A percentile compares a stretch with the other conserved stretches of the same genome.
phyloP scores from a whole-genome alignment of 495 filamentous ascomycete species.

The Neurospora hispaniola region DNA sequence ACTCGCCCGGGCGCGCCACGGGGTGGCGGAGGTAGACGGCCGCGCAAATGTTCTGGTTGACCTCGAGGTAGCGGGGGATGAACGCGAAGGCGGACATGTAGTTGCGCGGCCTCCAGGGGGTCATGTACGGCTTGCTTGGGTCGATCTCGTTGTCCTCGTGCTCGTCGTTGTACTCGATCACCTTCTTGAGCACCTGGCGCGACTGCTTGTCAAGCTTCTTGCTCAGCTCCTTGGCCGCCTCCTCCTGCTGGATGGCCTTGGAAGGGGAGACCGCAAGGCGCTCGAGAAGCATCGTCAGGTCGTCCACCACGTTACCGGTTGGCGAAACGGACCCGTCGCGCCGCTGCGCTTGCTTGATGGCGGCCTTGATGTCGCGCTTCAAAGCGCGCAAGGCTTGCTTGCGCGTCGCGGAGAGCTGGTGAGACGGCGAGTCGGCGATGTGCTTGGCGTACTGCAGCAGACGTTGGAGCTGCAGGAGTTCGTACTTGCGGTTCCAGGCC shows the following conservation, averaged over 20 bases:
- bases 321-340: conserved; percentile 5
- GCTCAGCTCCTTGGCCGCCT: neutral
- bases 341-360: conserved; percentile 14
- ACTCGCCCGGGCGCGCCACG: conserved; percentile 75
- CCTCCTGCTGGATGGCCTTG: conserved; percentile 1
- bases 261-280: conserved; percentile 6
- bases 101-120: conserved; percentile 79
- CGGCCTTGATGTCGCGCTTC: conserved; percentile 17
- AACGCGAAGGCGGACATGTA: conserved; percentile 91
- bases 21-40: conserved; percentile 94
- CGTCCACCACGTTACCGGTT: conserved; percentile 11
- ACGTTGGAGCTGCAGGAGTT: conserved; percentile 2
- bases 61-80: conserved; percentile 90
- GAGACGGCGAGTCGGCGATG: conserved; percentile 10
- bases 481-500: neutral
- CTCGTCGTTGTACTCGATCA: conserved; percentile 34
- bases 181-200: conserved; percentile 3
- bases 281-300: conserved; percentile 19
- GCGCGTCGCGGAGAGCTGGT: conserved; percentile 16
- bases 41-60: conserved; percentile 90
- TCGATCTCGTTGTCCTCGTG: conserved; percentile 54
- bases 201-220: neutral
- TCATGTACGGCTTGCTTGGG: conserved; percentile 69
- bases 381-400: conserved; percentile 29
- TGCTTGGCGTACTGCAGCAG: conserved; percentile 13